Evolutionary conservation across 2,329 filamentous ascomycete genomes (phyloP).

Genomic region (Fusarium odoratissimum): DNA sequence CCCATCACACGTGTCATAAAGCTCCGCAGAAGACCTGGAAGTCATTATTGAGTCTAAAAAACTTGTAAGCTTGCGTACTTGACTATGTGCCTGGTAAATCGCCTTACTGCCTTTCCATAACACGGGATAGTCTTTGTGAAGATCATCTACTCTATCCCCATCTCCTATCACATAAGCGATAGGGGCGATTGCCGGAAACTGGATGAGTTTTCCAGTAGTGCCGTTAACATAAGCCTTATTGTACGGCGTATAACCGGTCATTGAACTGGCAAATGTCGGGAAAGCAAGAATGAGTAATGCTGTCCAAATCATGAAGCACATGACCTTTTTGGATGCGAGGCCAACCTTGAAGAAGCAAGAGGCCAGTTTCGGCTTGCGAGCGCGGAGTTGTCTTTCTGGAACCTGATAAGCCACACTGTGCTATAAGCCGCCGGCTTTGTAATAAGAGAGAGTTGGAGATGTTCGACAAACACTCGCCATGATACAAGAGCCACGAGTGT

Average conservation of each 20-base stretch:
- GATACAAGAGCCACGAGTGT: not conserved
- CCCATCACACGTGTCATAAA: not conserved
- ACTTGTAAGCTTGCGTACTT: too few relatives aligned
- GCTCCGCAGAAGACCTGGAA: not conserved
- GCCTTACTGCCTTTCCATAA: not conserved
- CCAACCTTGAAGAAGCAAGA: not conserved
- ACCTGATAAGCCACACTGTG: constrained; percentile 1
- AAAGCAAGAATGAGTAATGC: not conserved
- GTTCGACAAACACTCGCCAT: constrained; percentile 15
- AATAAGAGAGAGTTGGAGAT: constrained; percentile 7
- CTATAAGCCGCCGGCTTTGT: not conserved
- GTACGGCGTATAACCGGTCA: constrained; percentile 19
- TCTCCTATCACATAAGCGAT: constrained; percentile 1
- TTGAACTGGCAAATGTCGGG: constrained; percentile 5
- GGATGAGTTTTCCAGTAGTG: accelerated
- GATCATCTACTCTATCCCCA: not conserved
- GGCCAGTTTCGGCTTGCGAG: accelerated
- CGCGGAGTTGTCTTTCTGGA: not conserved
- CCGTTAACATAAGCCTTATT: not conserved
- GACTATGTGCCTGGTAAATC: not conserved
- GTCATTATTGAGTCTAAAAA: too few relatives aligned
- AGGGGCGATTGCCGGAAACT: accelerated
- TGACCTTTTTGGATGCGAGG: not conserved
- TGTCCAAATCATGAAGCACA: not conserved
- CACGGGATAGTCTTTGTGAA: not conserved